Evolutionary conservation across 345 rosid species (phyloP).

Genomic region (Eucalyptus polybractea): DNA sequence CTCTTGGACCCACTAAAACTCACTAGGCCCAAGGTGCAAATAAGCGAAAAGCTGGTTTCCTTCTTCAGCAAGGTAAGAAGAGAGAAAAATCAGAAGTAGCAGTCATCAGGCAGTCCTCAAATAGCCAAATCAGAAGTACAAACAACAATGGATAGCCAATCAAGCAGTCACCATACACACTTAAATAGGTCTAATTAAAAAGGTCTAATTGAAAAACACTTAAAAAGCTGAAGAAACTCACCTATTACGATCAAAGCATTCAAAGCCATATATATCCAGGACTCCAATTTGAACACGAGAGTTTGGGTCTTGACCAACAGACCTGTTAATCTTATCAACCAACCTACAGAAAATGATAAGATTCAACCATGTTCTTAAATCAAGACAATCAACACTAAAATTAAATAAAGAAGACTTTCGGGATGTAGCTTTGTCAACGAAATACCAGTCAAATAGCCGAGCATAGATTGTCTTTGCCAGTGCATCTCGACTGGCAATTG

Average conservation of each 20-base stretch:
- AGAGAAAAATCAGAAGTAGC: neutral
- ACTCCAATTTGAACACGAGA: slow-evolving; percentile 80
- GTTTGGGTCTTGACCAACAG: slow-evolving; percentile 84
- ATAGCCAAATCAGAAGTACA: neutral
- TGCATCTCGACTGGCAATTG: slow-evolving; percentile 92
- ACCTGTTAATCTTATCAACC: slow-evolving; percentile 82
- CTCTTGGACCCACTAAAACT: neutral
- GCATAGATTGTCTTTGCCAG: slow-evolving; percentile 93
- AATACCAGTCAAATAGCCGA: slow-evolving; percentile 90
- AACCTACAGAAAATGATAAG: slow-evolving; percentile 41
- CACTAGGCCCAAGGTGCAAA: neutral
- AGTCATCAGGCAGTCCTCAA: neutral
- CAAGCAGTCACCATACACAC: neutral
- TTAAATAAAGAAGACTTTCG: neutral
- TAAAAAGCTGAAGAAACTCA: neutral
- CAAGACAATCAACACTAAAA: neutral
- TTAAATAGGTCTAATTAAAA: neutral
- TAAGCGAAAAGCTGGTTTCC: neutral
- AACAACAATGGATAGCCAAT: neutral
- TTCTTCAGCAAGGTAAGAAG: neutral
- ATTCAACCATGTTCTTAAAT: neutral
- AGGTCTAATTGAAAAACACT: neutral
- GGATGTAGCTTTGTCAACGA: neutral
- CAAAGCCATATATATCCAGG: slow-evolving; percentile 97
- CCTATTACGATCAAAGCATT: slow-evolving; percentile 91